phyloP scores from a whole-genome alignment of 257 asterid species.

The Scutellaria galericulata region DNA sequence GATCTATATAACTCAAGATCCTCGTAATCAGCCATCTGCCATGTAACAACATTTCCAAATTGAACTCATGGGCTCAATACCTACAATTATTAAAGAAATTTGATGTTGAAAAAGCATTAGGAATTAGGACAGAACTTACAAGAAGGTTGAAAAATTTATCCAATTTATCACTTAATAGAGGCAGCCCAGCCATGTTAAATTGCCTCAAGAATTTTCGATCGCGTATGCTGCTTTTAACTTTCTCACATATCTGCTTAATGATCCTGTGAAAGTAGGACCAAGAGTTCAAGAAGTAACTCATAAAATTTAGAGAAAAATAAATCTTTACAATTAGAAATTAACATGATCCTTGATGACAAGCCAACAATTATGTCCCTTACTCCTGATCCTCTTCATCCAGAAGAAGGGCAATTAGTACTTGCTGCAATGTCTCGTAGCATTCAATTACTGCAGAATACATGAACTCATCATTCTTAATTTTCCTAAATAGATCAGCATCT shows the following conservation, averaged over 20 bases:
- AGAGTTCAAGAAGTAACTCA: slow-evolving; percentile 28
- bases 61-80: slow-evolving; percentile 23
- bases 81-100: slow-evolving; percentile 21
- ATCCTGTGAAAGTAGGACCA: slow-evolving; percentile 58
- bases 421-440: slow-evolving; percentile 81
- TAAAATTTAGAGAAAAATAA: slow-evolving; percentile 7
- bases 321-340: neutral
- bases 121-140: slow-evolving; percentile 50
- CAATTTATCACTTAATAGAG: slow-evolving; percentile 72
- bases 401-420: slow-evolving; percentile 65
- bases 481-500: slow-evolving; percentile 86
- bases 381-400: slow-evolving; percentile 59
- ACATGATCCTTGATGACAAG: slow-evolving; percentile 23
- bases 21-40: slow-evolving; percentile 61
- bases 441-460: slow-evolving; percentile 89
- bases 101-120: slow-evolving; percentile 24
- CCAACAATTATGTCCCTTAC: slow-evolving; percentile 55
- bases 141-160: slow-evolving; percentile 72
- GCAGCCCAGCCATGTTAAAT: slow-evolving; percentile 80
- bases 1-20: slow-evolving; percentile 54
- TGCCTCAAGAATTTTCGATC: slow-evolving; percentile 58
- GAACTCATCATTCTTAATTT: slow-evolving; percentile 77
- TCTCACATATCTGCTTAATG: slow-evolving; percentile 56
- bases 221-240: slow-evolving; percentile 64
- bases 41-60: slow-evolving; percentile 23